phyloP scores from a whole-genome alignment of 805 yeast genomes.

The Candida xiaguanensis region DNA sequence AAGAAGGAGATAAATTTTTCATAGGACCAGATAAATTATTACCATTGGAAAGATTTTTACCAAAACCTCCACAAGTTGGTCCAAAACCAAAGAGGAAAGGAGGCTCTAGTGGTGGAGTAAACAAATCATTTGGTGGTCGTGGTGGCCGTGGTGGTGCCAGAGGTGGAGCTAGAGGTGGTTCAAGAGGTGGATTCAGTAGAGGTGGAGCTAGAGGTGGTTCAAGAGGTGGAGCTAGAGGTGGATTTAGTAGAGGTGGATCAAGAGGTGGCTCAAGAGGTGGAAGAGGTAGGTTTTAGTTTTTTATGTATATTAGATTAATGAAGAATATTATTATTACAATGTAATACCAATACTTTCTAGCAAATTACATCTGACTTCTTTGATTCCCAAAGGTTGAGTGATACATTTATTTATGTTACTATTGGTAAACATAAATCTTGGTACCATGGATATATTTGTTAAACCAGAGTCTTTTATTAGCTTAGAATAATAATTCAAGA shows the following conservation, averaged over 20 bases:
- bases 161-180: slow-evolving; percentile 45
- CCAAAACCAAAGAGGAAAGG: slow-evolving; percentile 77
- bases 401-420: slow-evolving; percentile 34
- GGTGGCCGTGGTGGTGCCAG: slow-evolving; percentile 40
- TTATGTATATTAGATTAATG: slow-evolving; percentile 6
- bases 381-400: slow-evolving; percentile 48
- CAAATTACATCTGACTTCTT: slow-evolving; percentile 48
- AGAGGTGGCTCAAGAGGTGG: slow-evolving; percentile 41
- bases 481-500: slow-evolving; percentile 25
- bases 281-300: slow-evolving; percentile 6
- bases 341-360: slow-evolving; percentile 43
- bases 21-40: slow-evolving; percentile 93
- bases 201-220: slow-evolving; percentile 45
- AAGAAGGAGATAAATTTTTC: slow-evolving; percentile 92
- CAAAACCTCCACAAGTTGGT: slow-evolving; percentile 86
- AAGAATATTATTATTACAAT: neutral
- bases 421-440: slow-evolving; percentile 51
- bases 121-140: slow-evolving; percentile 37
- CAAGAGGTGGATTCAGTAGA: slow-evolving; percentile 35
- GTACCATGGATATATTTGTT: slow-evolving; percentile 33
- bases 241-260: slow-evolving; percentile 47
- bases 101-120: slow-evolving; percentile 46
- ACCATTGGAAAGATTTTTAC: slow-evolving; percentile 95
- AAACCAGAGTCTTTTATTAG: slow-evolving; percentile 3
- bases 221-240: slow-evolving; percentile 36